These are phyloP conservation scores for Clonostachys chloroleuca DNA, from an alignment of 2,329 filamentous ascomycete species.

Conservation along the genomic window DNA sequence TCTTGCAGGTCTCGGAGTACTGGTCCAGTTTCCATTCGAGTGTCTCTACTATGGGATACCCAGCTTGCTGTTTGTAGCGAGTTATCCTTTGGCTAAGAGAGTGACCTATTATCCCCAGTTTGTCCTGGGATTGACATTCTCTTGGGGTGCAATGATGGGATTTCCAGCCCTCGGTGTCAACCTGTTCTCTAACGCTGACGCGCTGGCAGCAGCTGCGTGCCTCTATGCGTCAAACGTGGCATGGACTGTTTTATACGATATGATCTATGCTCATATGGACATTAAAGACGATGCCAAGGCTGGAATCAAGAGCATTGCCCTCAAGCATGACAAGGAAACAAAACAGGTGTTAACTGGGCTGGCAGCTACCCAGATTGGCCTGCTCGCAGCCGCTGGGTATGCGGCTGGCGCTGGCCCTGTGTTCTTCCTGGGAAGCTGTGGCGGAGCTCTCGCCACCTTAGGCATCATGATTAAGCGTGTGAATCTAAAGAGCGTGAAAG, in stretches of 20 bases:
- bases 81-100: slow-evolving; percentile 80
- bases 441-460: slow-evolving; percentile 56
- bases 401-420: slow-evolving; percentile 64
- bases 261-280: slow-evolving; percentile 93
- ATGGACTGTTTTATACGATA: slow-evolving; percentile 88
- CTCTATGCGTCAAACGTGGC: slow-evolving; percentile 76
- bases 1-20: slow-evolving; percentile 65
- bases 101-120: slow-evolving; percentile 85
- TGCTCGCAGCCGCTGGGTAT: slow-evolving; percentile 66
- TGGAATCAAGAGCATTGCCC: slow-evolving; percentile 83
- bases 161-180: slow-evolving; percentile 81
- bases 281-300: slow-evolving; percentile 81
- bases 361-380: slow-evolving; percentile 61
- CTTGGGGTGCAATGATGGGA: slow-evolving; percentile 85
- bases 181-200: slow-evolving; percentile 58
- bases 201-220: slow-evolving; percentile 60
- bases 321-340: slow-evolving; percentile 73
- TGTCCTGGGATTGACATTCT: slow-evolving; percentile 79
- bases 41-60: slow-evolving; percentile 78
- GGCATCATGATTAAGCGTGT: slow-evolving; percentile 65
- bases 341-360: slow-evolving; percentile 71
- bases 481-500: slow-evolving; percentile 58
- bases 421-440: slow-evolving; percentile 65
- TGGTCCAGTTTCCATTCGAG: slow-evolving; percentile 69
- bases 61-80: slow-evolving; percentile 66